Percentiles rank a stretch among this genome's conserved stretches.
phyloP scores from a whole-genome alignment of 208 protist species.

The Leishmania guyanensis region DNA sequence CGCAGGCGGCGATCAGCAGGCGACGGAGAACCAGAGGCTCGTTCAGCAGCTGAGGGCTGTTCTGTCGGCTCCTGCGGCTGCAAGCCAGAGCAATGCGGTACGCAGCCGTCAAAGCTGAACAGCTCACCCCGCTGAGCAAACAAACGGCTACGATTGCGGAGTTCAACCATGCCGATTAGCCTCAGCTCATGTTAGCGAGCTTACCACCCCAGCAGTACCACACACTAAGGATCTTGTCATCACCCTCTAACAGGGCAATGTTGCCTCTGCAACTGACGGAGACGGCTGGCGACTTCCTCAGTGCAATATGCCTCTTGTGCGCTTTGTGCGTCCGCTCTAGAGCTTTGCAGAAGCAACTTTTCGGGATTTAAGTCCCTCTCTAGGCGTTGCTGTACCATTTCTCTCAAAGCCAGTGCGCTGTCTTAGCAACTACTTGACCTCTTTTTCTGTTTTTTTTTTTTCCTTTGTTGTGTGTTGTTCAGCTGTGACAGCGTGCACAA shows the following conservation, averaged over 20 bases:
- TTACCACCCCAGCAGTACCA: not conserved
- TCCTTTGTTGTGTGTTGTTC: not conserved
- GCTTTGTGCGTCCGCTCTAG: not conserved
- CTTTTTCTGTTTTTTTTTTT: not conserved
- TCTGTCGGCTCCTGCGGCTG: not conserved
- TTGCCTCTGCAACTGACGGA: not conserved
- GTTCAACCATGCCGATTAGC: not conserved
- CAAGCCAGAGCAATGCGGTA: not conserved
- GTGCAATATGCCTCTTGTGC: not conserved
- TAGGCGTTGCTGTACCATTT: not conserved
- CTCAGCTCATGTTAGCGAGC: not conserved
- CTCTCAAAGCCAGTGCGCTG: not conserved
- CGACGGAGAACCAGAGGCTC: not conserved
- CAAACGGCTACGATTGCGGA: not conserved
- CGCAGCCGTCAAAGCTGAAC: not conserved
- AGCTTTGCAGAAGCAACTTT: not conserved
- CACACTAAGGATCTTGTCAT: not conserved
- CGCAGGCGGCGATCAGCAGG: not conserved
- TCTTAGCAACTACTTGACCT: not conserved
- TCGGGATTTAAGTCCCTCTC: not conserved
- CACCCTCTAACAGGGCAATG: not conserved
- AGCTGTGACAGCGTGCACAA: not conserved
- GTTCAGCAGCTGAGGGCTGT: conserved; percentile 3
- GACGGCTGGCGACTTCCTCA: not conserved
- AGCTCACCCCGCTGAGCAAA: no score